Base-by-base conservation (phyloP, 2,329 filamentous ascomycete genomes). In the Nothopassalora personata region DNA sequence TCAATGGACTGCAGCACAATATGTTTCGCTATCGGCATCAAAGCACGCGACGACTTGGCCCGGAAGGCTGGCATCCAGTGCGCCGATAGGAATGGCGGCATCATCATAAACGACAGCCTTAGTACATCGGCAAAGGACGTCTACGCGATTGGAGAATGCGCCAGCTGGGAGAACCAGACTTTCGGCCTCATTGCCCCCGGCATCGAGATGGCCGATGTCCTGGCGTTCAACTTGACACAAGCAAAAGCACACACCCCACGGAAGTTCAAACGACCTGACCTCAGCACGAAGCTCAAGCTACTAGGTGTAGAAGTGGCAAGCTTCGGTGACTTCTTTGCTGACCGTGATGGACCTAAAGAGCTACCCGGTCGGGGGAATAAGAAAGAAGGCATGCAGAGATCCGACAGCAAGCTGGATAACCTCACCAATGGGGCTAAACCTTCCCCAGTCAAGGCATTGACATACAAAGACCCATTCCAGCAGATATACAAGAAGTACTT, bases 401-500 rank as follows among this genome's bases (percentile, higher is more conserved):
- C 65, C 30, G 68, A 76, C 63, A 74, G 78, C 54, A 73, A 79
- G 61, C 74, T 83, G 43, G 81, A 81, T 68, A 79, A 73, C 36
- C 71, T 82, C 46, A 85, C 80, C 3, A 78, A 83, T 58, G 83
- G 83, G 3, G 78, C 80, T 31, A 78, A 82, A 3, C 76, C 82
- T 1, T 79, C 82, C 3, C 80, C 83, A 0, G 90, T 95, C 67
- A 95, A 95, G 75, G 86, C 91, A 0, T 77, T 96, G 46, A 93
- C 88, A 0, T 96, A 96, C 77, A 91, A 88, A 62, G 91, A 96
- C 69, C 91, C 91, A 0, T 96, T 96, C 71, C 83, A 86, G 57
- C 86, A 90, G 51, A 85, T 96, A 1, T 96, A 96, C 78, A 96
- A 96, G 74, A 96, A 96, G 71, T 96, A 94, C 73, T 77, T 96